These are phyloP conservation scores for Apiotrichum sp. DNA, from an alignment of 1,284 basidiomycete species.

Conservation along the genomic window DNA sequence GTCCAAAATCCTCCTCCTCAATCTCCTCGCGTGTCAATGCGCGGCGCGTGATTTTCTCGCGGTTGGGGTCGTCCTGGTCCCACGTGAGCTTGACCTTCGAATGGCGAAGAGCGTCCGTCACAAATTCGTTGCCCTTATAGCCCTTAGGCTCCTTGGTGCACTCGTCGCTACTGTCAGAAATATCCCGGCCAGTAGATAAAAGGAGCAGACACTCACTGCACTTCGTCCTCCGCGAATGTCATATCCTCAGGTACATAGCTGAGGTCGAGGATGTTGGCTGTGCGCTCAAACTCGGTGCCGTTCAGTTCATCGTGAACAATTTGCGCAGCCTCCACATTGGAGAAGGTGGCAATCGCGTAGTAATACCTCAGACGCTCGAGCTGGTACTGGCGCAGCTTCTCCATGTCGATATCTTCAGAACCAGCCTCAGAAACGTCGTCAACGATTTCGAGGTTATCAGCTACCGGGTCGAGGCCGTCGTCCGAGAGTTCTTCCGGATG, in stretches of 20 bases:
- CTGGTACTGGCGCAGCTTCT: constrained; percentile 86
- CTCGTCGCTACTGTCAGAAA: constrained; percentile 60
- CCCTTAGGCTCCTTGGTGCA: constrained; percentile 60
- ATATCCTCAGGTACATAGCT: constrained; percentile 91
- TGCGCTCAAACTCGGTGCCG: constrained; percentile 92
- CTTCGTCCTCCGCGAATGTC: constrained; percentile 73
- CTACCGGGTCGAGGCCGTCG: constrained; percentile 19
- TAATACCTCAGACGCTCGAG: constrained; percentile 93
- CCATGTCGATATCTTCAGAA: constrained; percentile 69
- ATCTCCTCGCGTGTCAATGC: constrained; percentile 73
- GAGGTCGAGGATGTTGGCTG: constrained; percentile 92
- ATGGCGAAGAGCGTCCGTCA: constrained; percentile 94
- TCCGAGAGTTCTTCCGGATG: constrained; percentile 49
- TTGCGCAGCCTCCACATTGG: constrained; percentile 67
- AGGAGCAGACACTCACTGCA: constrained; percentile 50
- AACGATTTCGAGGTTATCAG: constrained; percentile 33
- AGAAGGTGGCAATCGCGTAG: constrained; percentile 91
- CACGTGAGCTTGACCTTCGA: constrained; percentile 97
- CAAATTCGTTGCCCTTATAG: constrained; percentile 86
- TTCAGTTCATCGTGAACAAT: constrained; percentile 83
- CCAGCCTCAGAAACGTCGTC: constrained; percentile 36
- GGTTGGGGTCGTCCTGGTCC: constrained; percentile 95
- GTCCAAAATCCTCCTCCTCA: constrained; percentile 79
- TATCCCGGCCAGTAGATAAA: neutral
- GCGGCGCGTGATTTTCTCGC: constrained; percentile 71